A percentile compares a stretch with the other conserved stretches of the same genome.
Conservation (phyloP, 495 filamentous ascomycete genomes). For the Neurospora tetraspora region DNA sequence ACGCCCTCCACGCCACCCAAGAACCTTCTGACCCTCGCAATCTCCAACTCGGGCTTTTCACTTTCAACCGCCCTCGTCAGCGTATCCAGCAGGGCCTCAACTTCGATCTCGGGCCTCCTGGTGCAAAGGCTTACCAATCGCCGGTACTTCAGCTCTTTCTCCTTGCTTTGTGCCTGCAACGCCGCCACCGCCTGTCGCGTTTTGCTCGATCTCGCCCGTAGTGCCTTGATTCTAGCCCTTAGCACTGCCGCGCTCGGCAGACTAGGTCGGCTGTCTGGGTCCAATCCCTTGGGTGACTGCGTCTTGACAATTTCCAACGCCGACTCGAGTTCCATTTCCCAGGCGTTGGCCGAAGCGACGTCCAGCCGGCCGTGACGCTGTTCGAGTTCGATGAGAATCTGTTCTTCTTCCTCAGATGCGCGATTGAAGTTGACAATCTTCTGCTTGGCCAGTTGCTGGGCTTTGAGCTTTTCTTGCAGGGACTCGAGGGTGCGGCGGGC, state of each 20-base stretch:
- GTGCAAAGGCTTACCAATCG: constrained; percentile 63
- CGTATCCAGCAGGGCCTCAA: constrained; percentile 53
- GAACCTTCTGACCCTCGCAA: constrained; percentile 60
- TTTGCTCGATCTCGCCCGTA: constrained; percentile 47
- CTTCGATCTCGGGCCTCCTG: constrained; percentile 47
- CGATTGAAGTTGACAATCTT: constrained; percentile 38
- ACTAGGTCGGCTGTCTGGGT: constrained; percentile 1
- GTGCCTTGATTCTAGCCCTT: constrained; percentile 33
- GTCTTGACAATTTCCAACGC: constrained; percentile 10
- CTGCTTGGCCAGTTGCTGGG: constrained; percentile 34
- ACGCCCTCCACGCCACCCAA: constrained; percentile 55
- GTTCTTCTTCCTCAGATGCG: constrained; percentile 40
- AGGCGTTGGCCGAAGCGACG: constrained; percentile 17
- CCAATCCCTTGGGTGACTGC: constrained; percentile 5
- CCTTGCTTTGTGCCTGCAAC: constrained; percentile 51
- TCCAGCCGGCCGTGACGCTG: constrained; percentile 29
- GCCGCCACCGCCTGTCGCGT: constrained; percentile 45
- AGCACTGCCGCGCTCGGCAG: constrained; percentile 31
- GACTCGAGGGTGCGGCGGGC: constrained; percentile 60
- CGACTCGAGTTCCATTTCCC: constrained; percentile 29
- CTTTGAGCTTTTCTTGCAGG: constrained; percentile 47
- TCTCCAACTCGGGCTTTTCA: constrained; percentile 58
- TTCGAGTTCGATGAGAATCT: constrained; percentile 26
- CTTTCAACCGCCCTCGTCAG: constrained; percentile 63
- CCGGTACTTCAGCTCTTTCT: constrained; percentile 59